A percentile compares a stretch with the other conserved stretches of the same genome.
phyloP scores from a whole-genome alignment of 495 filamentous ascomycete species.

The Hyaloscypha hepaticicola region DNA sequence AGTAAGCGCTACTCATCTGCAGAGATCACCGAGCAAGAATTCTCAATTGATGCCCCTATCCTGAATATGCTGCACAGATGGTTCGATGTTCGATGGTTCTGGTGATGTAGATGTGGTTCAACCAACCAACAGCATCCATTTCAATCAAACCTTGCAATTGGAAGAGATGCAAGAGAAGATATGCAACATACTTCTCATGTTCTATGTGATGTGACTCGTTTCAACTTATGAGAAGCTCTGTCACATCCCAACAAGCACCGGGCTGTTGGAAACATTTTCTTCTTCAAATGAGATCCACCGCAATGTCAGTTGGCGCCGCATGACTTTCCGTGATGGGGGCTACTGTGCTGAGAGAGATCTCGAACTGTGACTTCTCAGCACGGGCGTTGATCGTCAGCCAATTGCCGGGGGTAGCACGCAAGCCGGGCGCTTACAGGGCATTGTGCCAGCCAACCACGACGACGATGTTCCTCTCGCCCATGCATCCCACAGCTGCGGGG shows the following conservation, averaged over 20 bases:
- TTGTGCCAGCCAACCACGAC: neutral
- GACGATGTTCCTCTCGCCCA: neutral
- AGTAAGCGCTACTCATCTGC: neutral
- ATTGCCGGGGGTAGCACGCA: neutral
- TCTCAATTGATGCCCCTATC: too few species aligned
- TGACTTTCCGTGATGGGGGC: constrained; percentile 1
- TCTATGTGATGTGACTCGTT: neutral
- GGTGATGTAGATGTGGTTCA: neutral
- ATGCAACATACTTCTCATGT: too few species aligned
- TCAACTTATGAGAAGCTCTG: constrained; percentile 6
- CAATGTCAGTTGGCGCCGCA: neutral
- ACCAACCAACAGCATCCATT: neutral
- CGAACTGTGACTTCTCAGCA: neutral
- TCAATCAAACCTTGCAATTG: neutral
- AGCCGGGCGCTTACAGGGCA: neutral
- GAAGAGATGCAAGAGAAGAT: neutral
- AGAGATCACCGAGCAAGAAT: too few species aligned
- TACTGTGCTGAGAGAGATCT: neutral
- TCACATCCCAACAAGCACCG: neutral
- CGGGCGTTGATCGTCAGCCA: neutral
- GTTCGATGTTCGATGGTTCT: neutral
- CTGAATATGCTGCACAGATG: neutral
- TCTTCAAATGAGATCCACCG: constrained; percentile 6
- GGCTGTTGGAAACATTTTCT: neutral
- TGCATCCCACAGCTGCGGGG: neutral